These are phyloP conservation scores for Xylaria palmicola DNA, from an alignment of 495 filamentous ascomycete species.

Conservation along the genomic window DNA sequence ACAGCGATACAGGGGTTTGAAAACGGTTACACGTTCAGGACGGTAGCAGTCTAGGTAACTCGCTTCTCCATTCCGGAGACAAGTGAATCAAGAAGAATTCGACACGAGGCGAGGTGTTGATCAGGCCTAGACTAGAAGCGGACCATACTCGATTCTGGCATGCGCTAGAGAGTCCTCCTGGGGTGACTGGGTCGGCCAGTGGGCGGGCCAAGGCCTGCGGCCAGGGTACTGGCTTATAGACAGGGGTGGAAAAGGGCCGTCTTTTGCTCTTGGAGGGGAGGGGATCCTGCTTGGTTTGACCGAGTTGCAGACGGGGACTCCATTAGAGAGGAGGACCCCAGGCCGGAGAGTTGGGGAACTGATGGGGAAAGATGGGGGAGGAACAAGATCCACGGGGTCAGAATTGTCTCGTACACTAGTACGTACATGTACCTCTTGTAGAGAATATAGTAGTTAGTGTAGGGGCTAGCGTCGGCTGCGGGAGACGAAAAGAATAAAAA, in stretches of 20 bases:
- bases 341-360: constrained; percentile 29
- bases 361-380: constrained; percentile 18
- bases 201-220: constrained; percentile 22
- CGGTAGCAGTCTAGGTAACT: constrained; percentile 13
- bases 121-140: constrained; percentile 28
- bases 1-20: constrained; percentile 4
- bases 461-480: background rate
- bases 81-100: constrained; percentile 20
- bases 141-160: constrained; percentile 23
- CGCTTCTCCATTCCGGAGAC: constrained; percentile 10
- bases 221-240: constrained; percentile 25
- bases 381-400: background rate
- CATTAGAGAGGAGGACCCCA: constrained; percentile 17
- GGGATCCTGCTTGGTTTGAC: constrained; percentile 30
- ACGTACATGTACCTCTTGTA: background rate
- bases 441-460: background rate
- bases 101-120: constrained; percentile 28
- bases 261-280: constrained; percentile 24
- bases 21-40: constrained; percentile 16
- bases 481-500: background rate
- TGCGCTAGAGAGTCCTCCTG: constrained; percentile 13
- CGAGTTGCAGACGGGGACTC: constrained; percentile 20
- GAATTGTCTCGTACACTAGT: background rate
- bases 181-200: constrained; percentile 31
- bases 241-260: constrained; percentile 35